These are phyloP conservation scores for Scedosporium apiospermum DNA, from an alignment of 2,329 filamentous ascomycete species.

Conservation along the genomic window DNA sequence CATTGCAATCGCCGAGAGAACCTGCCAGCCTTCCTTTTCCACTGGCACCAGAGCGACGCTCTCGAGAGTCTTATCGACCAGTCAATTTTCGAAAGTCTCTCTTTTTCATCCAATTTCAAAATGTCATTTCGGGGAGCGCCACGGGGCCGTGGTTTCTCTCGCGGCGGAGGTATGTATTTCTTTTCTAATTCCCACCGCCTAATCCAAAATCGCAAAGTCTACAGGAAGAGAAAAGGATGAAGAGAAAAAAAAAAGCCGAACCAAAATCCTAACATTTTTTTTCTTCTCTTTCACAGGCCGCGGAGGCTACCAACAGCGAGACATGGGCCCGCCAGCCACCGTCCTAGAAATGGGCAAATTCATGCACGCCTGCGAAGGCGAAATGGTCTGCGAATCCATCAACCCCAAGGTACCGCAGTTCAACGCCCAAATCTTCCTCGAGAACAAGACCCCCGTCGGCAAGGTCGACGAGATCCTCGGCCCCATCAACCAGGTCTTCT, in stretches of 20 bases:
- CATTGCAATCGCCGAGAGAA: neutral
- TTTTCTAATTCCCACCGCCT: neutral
- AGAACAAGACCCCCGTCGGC: constrained; percentile 95
- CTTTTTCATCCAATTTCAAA: constrained; percentile 9
- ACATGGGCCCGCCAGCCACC: constrained; percentile 27
- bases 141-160: constrained; percentile 22
- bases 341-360: constrained; percentile 57
- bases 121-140: constrained; percentile 31
- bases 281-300: constrained; percentile 17
- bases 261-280: constrained; percentile 6
- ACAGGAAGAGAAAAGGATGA: neutral
- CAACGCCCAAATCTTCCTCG: constrained; percentile 96
- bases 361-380: constrained; percentile 89
- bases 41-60: neutral
- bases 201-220: neutral
- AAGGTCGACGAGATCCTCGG: constrained; percentile 98
- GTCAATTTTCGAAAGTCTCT: neutral
- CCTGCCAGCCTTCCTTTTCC: neutral
- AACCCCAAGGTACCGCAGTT: constrained; percentile 97
- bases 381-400: constrained; percentile 93
- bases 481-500: constrained; percentile 95
- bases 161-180: constrained; percentile 23
- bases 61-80: neutral
- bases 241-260: constrained; percentile 6
- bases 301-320: constrained; percentile 28